phyloP scores from a whole-genome alignment of 2,329 filamentous ascomycete species.

The Pseudopyricularia javanii region DNA sequence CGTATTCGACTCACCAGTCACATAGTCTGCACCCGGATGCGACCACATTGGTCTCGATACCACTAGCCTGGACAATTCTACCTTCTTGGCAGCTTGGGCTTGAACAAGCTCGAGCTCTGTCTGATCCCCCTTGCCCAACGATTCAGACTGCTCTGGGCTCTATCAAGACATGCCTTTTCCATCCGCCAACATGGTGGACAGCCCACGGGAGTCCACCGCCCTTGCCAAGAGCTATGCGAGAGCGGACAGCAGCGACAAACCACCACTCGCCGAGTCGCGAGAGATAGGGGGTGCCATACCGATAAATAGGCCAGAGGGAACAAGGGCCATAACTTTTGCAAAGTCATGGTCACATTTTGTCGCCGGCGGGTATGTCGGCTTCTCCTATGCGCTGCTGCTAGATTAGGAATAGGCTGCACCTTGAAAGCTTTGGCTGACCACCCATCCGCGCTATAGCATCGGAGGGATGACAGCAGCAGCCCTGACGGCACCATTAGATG shows the following conservation, averaged over 20 bases:
- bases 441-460: conserved; percentile 35
- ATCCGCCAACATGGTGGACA: background rate
- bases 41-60: background rate
- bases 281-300: conserved; percentile 2
- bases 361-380: conserved; percentile 63
- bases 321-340: conserved; percentile 24
- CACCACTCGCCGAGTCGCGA: conserved; percentile 1
- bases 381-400: background rate
- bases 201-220: background rate
- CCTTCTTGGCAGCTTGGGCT: background rate
- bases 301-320: background rate
- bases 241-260: background rate
- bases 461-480: conserved; percentile 86
- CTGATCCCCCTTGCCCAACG: background rate
- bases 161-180: background rate
- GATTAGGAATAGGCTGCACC: background rate
- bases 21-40: background rate
- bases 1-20: background rate
- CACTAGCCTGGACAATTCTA: background rate
- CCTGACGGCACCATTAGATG: conserved; percentile 89
- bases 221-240: background rate
- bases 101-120: background rate
- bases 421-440: background rate
- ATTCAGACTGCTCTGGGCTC: background rate
- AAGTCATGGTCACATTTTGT: conserved; percentile 90